phyloP scores from a whole-genome alignment of 78 protist species.

The Dictyostelium brefeldianum region DNA sequence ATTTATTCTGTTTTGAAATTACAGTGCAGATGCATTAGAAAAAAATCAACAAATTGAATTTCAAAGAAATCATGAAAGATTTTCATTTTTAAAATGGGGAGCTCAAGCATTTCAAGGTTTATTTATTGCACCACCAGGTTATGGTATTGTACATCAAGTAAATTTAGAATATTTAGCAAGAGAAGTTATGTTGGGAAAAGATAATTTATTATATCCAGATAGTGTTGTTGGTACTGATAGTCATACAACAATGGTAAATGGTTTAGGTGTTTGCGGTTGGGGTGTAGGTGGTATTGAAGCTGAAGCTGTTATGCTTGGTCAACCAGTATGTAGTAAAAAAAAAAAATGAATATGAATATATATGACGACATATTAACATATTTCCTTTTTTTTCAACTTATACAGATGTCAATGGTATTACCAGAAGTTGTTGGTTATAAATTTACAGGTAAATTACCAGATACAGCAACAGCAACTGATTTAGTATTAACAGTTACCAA shows the following conservation, averaged over 20 bases:
- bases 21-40: slow-evolving; percentile 75
- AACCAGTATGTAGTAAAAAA: slow-evolving; percentile 56
- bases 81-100: slow-evolving; percentile 94
- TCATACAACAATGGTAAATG: slow-evolving; percentile 94
- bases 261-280: slow-evolving; percentile 91
- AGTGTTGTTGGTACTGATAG: slow-evolving; percentile 94
- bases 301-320: slow-evolving; percentile 94
- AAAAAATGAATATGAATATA: not conserved
- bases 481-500: slow-evolving; percentile 92
- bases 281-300: slow-evolving; percentile 97
- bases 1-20: not conserved
- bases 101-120: slow-evolving; percentile 84
- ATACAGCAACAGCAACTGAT: slow-evolving; percentile 92
- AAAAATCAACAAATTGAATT: slow-evolving; percentile 87
- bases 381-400: not conserved
- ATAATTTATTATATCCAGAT: slow-evolving; percentile 90
- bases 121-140: slow-evolving; percentile 94
- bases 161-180: slow-evolving; percentile 95
- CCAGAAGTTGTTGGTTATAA: slow-evolving; percentile 94
- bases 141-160: slow-evolving; percentile 96
- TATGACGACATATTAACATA: not conserved
- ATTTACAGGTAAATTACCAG: slow-evolving; percentile 86
- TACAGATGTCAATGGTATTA: slow-evolving; percentile 78
- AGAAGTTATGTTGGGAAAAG: slow-evolving; percentile 85
- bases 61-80: slow-evolving; percentile 92